These are phyloP conservation scores for Didymella arachidicola DNA, from an alignment of 2,329 filamentous ascomycete species.

Conservation along the genomic window DNA sequence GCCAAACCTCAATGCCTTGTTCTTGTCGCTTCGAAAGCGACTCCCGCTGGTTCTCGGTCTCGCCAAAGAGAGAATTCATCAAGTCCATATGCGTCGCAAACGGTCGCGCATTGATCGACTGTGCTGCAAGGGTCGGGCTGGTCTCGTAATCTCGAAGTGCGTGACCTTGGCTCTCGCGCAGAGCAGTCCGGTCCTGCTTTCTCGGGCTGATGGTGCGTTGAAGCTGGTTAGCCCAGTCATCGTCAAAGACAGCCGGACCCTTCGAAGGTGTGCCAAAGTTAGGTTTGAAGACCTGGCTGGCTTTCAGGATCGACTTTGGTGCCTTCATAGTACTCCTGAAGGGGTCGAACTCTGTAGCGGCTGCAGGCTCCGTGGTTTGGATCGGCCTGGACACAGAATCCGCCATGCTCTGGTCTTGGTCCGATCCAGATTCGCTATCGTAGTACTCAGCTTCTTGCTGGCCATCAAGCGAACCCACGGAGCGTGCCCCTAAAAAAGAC, in stretches of 20 bases:
- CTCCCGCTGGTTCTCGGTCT: conserved; percentile 59
- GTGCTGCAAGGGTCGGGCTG: conserved; percentile 44
- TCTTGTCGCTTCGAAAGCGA: conserved; percentile 59
- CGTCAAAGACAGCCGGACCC: conserved; percentile 65
- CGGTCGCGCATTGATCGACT: conserved; percentile 57
- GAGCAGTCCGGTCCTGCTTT: conserved; percentile 83
- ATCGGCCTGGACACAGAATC: conserved; percentile 77
- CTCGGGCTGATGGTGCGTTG: conserved; percentile 92
- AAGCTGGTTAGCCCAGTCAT: conserved; percentile 93
- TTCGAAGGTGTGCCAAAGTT: conserved; percentile 63
- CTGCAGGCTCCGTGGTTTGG: conserved; percentile 77
- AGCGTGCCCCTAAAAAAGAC: conserved; percentile 95
- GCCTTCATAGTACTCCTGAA: conserved; percentile 46
- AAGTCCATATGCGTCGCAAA: conserved; percentile 92
- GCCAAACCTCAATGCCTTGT: conserved; percentile 89
- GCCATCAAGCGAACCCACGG: conserved; percentile 76
- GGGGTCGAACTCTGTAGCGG: conserved; percentile 41
- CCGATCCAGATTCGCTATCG: conserved; percentile 75
- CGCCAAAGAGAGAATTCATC: conserved; percentile 94
- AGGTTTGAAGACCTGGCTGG: conserved; percentile 42
- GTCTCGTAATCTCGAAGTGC: conserved; percentile 60
- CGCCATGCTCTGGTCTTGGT: conserved; percentile 75
- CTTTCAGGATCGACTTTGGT: conserved; percentile 60
- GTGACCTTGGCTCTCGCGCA: conserved; percentile 70
- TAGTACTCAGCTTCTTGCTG: conserved; percentile 69